These are phyloP conservation scores for Ganoderma lucidum DNA, from an alignment of 1,284 basidiomycete species.

Conservation along the genomic window DNA sequence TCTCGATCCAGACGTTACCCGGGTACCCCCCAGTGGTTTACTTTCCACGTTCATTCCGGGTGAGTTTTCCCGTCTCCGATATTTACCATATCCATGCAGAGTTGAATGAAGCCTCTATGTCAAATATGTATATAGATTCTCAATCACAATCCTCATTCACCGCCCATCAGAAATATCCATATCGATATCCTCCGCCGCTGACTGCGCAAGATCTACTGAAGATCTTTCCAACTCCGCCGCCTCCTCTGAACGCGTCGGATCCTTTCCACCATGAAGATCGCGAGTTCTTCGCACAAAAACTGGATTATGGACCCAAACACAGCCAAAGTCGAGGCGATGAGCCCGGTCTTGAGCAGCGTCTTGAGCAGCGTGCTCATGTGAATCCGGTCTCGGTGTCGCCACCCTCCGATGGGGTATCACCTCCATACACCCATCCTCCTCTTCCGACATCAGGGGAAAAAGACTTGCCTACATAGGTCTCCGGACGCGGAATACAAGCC, in stretches of 20 bases:
- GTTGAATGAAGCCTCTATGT: background rate
- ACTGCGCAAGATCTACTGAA: background rate
- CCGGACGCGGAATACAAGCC: no score
- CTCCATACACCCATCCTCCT: background rate
- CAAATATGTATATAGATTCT: background rate
- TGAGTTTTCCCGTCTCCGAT: background rate
- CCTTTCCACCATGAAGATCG: background rate
- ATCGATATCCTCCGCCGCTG: background rate
- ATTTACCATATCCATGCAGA: background rate
- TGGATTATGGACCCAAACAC: background rate
- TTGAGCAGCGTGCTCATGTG: background rate
- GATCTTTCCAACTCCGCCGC: background rate
- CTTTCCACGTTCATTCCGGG: background rate
- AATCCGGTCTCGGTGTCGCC: background rate
- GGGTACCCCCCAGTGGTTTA: background rate
- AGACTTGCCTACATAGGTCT: no score
- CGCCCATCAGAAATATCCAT: background rate
- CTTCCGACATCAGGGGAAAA: background rate
- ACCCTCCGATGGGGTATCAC: background rate
- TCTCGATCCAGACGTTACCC: background rate
- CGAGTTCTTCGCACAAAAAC: background rate
- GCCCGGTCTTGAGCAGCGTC: background rate
- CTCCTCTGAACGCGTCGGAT: background rate
- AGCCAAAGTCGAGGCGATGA: background rate
- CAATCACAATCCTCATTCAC: background rate